Evolutionary conservation across 345 rosid species (phyloP), one percentile per base, ranked within the genome.

Genomic region (Erysimum cheiranthoides): DNA sequence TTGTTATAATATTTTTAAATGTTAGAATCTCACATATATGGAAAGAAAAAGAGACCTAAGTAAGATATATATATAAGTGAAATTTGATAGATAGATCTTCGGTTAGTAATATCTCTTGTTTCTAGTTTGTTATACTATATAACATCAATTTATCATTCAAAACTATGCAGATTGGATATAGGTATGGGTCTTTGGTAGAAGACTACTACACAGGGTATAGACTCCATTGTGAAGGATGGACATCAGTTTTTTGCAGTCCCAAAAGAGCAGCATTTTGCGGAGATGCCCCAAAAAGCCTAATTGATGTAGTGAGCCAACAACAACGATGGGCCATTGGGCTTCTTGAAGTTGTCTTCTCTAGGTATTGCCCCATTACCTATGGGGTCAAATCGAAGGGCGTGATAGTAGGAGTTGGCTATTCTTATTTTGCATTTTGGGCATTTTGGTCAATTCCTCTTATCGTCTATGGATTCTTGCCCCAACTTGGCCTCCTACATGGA

Each of bases 301-400:
- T 80, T 17, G 98, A 88, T 62, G 1, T 53, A 11, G 45, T 89
- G 18, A 74, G 71, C 74, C 93, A 93, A 67, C 70, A 64, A 17
- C 89, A 86, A 65, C 77, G 98, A 79, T 91, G 98, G 98, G 50
- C 81, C 11, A 36, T 88, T n/a, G 97, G 98, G 10, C 79, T 85
- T 3, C 79, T 77, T 25, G 83, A 89, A 73, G 86, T 88, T 12
- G 27, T 14, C 27, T 73, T 86, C 45, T 85, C 83, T 2, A 78
- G 56, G 51, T 81, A 78, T 49, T 83, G 77, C 67, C 76, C 93
- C 5, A 1, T 88, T 11, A 89, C 80, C 5, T 85, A 57, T 39
- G 96, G 96, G 0, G 16, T 84, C 59, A 74, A 39, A 51, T 31
- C 62, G 0, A 74, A 81, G 72, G 92, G 97, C 6, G 46, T 73